Evolutionary conservation across 23 red algal genomes (phyloP).

Genomic region (Gracilaria gracilis): DNA sequence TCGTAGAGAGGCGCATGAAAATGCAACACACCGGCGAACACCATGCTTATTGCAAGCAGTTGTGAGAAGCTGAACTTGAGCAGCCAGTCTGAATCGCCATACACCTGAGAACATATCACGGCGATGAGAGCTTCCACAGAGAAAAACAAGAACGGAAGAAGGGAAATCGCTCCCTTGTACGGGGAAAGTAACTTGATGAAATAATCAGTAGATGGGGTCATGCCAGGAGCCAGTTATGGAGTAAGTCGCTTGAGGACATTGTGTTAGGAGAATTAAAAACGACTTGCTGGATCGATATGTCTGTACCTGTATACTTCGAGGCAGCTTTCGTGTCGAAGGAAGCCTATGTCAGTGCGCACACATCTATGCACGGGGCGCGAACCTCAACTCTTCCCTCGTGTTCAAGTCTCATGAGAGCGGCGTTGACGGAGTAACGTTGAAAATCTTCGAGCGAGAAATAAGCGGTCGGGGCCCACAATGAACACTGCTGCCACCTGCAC

Average conservation of each 20-base stretch:
- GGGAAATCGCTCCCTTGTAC: not conserved
- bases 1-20: constrained; percentile 55
- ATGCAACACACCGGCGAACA: constrained; percentile 59
- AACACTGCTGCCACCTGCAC: not conserved
- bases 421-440: not conserved
- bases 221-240: constrained; percentile 42
- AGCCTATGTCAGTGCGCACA: not conserved
- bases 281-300: too few species aligned
- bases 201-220: constrained; percentile 29
- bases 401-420: not conserved
- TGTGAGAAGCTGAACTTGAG: constrained; percentile 66
- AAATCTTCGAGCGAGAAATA: not conserved
- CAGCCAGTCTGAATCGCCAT: constrained; percentile 43
- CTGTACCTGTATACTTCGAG: too few species aligned
- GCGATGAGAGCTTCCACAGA: constrained; percentile 28
- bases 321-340: not conserved
- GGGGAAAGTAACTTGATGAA: constrained; percentile 19
- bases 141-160: constrained; percentile 48
- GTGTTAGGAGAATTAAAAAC: too few species aligned
- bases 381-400: not conserved
- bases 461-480: constrained; percentile 11
- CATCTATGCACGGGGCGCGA: too few species aligned
- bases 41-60: constrained; percentile 58
- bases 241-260: constrained; percentile 33
- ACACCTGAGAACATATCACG: constrained; percentile 10